Conservation (phyloP, 2,329 filamentous ascomycete species). For the Fusarium torreyae region DNA sequence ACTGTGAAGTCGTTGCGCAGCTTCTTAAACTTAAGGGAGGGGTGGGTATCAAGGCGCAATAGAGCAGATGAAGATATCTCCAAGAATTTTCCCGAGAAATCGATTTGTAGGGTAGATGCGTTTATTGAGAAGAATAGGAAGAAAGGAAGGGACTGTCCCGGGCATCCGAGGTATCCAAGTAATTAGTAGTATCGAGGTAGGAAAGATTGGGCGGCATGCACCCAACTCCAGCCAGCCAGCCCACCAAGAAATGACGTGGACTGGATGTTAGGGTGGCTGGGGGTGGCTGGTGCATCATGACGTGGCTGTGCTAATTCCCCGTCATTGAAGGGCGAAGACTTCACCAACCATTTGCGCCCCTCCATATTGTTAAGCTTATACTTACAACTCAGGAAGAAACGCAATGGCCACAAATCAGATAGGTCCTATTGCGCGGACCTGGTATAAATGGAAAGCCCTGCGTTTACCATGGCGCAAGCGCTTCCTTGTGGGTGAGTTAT, state of each 20-base stretch:
- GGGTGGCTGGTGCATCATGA: constrained; percentile 32
- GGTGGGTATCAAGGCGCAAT: constrained; percentile 37
- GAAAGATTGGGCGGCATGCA: constrained; percentile 37
- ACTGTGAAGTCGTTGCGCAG: constrained; percentile 12
- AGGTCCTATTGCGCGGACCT: constrained; percentile 59
- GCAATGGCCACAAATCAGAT: constrained; percentile 57
- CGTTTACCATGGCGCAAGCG: constrained; percentile 75
- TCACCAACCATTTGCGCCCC: constrained; percentile 37
- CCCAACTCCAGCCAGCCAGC: constrained; percentile 13
- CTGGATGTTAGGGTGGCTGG: constrained; percentile 3
- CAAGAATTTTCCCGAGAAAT: constrained; percentile 2
- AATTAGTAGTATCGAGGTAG: constrained; percentile 18
- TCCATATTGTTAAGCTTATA: constrained; percentile 21
- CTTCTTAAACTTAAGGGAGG: constrained; percentile 3
- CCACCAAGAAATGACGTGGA: constrained; percentile 48
- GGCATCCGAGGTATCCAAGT: constrained; percentile 40
- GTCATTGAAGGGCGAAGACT: constrained; percentile 27
- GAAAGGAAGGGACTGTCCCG: constrained; percentile 23
- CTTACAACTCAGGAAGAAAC: constrained; percentile 18
- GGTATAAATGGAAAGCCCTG: constrained; percentile 75
- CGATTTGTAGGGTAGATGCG: constrained; percentile 14
- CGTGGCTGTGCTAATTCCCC: constrained; percentile 17
- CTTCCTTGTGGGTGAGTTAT: constrained; percentile 70
- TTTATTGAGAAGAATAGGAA: constrained; percentile 16
- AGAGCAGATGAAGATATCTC: constrained; percentile 19